Conservation (phyloP, 805 yeast species). For the Yamadazyma insecticola region DNA sequence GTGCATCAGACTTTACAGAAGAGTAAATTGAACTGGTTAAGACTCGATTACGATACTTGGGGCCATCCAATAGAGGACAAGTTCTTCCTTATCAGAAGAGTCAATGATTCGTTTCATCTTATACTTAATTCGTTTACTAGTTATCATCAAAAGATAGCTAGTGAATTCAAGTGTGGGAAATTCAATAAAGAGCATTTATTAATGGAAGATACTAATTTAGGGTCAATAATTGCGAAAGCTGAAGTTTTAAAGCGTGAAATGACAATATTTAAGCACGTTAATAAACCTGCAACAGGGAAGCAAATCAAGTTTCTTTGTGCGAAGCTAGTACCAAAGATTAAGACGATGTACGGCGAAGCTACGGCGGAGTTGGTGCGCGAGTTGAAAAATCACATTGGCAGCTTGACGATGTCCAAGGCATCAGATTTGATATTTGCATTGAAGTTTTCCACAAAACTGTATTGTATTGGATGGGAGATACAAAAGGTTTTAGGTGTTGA, state of each 20-base stretch:
- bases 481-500: conserved; percentile 22
- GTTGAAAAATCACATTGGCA: too few relatives aligned
- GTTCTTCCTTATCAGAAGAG: conserved; percentile 7
- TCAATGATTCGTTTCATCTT: conserved; percentile 9
- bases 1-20: conserved; percentile 13
- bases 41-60: conserved; percentile 33
- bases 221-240: conserved; percentile 16
- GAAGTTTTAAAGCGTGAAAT: conserved; percentile 8
- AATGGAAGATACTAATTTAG: conserved; percentile 9
- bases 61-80: conserved; percentile 15
- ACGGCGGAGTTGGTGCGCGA: too few relatives aligned
- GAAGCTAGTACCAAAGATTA: conserved; percentile 5
- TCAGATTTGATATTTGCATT: conserved; percentile 25
- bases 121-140: conserved; percentile 12
- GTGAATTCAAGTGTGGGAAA: conserved; percentile 18
- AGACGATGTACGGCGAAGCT: too few relatives aligned
- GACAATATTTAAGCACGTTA: neutral
- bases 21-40: conserved; percentile 18
- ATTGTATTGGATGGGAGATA: conserved; percentile 29
- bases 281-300: neutral
- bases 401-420: conserved; percentile 13
- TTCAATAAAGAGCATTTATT: conserved; percentile 5
- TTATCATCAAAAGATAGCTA: conserved; percentile 11
- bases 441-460: conserved; percentile 18
- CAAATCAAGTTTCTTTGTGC: conserved; percentile 4